Evolutionary conservation across 2,329 filamentous ascomycete species (phyloP), one percentile per base, ranked within the genome.

Genomic region (Chrysosporium keratinophilum): DNA sequence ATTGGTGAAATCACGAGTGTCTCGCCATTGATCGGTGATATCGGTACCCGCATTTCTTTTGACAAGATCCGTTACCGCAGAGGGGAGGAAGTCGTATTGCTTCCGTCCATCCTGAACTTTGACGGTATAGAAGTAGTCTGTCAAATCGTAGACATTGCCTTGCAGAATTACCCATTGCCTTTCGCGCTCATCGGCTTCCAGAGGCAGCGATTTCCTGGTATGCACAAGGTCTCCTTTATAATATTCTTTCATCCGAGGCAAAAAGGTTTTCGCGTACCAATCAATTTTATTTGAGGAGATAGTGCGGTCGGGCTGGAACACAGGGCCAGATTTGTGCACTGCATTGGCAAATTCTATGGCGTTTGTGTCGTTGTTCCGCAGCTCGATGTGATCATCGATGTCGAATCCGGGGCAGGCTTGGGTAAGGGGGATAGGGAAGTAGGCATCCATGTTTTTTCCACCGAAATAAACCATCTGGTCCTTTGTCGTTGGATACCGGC

Each of bases 201-300:
- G 72, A 55, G 78, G 71, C 56, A 98, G 74, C 1, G 73, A 74
- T 1, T 70, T 68, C 44, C 71, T 75, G 41, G 82, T 78, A 74
- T 79, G 87, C 1, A 97, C 93, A 0, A 97, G 73, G 37, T 91
- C 79, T 43, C 93, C 93, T 59, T 95, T 87, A 70, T 89, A 91
- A 67, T 83, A 96, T 48, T 91, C 80, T 61, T 85, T 82, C 67
- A 98, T 95, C 54, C 77, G 80, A 0, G 88, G 89, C 57, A 85
- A 61, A 67, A 97, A 97, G 0, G 65, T 74, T 1, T 81, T 70
- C 46, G 73, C 75, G 67, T 97, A 98, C 93, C 93, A 98, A 51
- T 83, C 76, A 3, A 78, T 74, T 31, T 80, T 70, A 55, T 78
- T 67, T 46, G 96, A 70, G 28, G 72, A 73, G 7, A 81, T 83